Evolutionary conservation across 202 grass and related monocot genomes (phyloP).

Genomic region (Musa balbisiana): DNA sequence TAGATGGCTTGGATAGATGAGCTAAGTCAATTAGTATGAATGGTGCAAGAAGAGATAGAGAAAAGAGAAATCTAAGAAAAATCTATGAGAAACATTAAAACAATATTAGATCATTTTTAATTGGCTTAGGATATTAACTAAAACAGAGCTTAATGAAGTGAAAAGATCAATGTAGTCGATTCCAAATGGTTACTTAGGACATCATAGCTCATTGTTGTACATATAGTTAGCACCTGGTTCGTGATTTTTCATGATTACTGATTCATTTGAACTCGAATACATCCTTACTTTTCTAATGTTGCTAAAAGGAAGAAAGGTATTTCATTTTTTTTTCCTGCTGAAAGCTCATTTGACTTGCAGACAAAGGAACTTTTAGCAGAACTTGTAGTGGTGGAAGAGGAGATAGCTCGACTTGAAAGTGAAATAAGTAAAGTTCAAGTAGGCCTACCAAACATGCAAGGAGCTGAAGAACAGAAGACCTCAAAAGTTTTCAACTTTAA

Average conservation of each 20-base stretch:
- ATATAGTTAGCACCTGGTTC: too few species aligned
- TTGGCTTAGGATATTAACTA: neutral
- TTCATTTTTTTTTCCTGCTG: neutral
- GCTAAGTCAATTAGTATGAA: too few species aligned
- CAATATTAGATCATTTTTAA: too few species aligned
- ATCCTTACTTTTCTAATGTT: neutral
- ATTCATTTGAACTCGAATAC: neutral
- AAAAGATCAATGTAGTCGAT: too few species aligned
- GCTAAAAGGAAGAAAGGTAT: neutral
- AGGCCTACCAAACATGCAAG: slow-evolving; percentile 26
- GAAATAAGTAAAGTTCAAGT: slow-evolving; percentile 50
- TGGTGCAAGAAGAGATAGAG: too few species aligned
- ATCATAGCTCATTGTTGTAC: too few species aligned
- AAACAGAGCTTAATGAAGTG: neutral
- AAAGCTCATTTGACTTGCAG: slow-evolving; percentile 9
- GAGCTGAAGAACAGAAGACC: neutral
- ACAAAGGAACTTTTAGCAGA: slow-evolving; percentile 79
- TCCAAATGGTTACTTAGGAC: too few species aligned
- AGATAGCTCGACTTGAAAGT: slow-evolving; percentile 63
- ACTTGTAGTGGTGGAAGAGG: slow-evolving; percentile 79
- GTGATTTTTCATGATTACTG: neutral
- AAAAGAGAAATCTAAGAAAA: too few species aligned
- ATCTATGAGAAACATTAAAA: too few species aligned
- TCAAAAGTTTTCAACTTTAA: neutral
- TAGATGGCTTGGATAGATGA: too few species aligned